These are phyloP conservation scores for Fusarium pilosicola DNA, from an alignment of 2,329 filamentous ascomycete genomes.

Conservation along the genomic window DNA sequence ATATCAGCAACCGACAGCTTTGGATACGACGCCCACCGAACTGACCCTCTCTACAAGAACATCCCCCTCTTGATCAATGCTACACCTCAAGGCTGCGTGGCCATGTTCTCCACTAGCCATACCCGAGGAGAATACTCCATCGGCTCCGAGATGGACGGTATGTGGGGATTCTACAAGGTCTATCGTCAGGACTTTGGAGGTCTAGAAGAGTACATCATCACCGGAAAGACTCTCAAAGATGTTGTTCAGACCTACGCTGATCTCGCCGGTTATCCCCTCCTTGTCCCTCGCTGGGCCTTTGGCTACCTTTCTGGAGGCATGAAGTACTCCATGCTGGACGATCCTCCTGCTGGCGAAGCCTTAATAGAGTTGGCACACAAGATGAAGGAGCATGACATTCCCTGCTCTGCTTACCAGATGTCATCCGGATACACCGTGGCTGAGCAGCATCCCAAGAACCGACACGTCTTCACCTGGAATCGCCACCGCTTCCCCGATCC, in stretches of 20 bases:
- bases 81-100: conserved; percentile 71
- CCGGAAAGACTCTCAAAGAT: conserved; percentile 73
- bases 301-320: conserved; percentile 75
- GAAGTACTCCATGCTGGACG: conserved; percentile 63
- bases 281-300: conserved; percentile 77
- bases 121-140: conserved; percentile 71
- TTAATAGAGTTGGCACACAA: conserved; percentile 70
- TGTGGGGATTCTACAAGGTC: conserved; percentile 80
- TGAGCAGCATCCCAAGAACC: conserved; percentile 72
- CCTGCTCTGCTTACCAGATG: conserved; percentile 78
- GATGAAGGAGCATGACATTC: conserved; percentile 72
- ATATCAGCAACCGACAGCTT: conserved; percentile 78
- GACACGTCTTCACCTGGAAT: conserved; percentile 78
- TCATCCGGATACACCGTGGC: conserved; percentile 77
- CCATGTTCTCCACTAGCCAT: conserved; percentile 74
- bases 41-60: conserved; percentile 80
- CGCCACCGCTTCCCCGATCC: conserved; percentile 75
- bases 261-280: conserved; percentile 72
- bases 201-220: conserved; percentile 75
- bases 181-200: conserved; percentile 78
- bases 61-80: conserved; percentile 78
- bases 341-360: conserved; percentile 64
- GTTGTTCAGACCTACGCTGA: conserved; percentile 74
- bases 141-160: conserved; percentile 77
- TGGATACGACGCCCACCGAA: conserved; percentile 76